These are phyloP conservation scores for Phialocephala subalpina DNA, from an alignment of 2,329 filamentous ascomycete species.

Conservation along the genomic window DNA sequence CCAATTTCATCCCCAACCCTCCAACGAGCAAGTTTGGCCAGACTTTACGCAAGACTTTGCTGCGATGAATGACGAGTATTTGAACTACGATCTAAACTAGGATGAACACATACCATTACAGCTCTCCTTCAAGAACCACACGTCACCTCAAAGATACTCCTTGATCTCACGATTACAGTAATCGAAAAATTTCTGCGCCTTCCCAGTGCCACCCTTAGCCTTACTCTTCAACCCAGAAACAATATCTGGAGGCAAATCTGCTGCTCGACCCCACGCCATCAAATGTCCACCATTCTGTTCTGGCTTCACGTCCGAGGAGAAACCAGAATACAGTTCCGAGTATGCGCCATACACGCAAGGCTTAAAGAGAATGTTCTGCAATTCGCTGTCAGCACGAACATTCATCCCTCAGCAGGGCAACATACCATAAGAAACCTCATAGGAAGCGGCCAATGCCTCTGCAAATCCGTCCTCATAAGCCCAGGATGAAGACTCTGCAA, in stretches of 20 bases:
- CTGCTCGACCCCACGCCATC: conserved; percentile 51
- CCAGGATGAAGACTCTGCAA: conserved; percentile 49
- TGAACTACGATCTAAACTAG: background rate
- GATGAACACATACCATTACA: conserved; percentile 6
- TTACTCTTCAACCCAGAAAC: conserved; percentile 35
- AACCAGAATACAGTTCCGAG: conserved; percentile 47
- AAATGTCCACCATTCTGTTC: conserved; percentile 48
- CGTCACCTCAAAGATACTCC: conserved; percentile 21
- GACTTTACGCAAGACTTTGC: conserved; percentile 20
- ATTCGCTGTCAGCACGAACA: conserved; percentile 4
- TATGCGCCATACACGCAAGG: conserved; percentile 45
- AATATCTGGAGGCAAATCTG: conserved; percentile 31
- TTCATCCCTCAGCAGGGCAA: background rate
- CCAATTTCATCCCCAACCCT: conserved; percentile 24
- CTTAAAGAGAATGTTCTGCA: conserved; percentile 39
- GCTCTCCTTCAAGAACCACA: background rate
- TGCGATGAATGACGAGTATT: conserved; percentile 18
- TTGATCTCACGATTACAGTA: conserved; percentile 46
- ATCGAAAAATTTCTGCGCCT: conserved; percentile 45
- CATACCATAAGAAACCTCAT: conserved; percentile 32
- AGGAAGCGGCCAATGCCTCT: conserved; percentile 38
- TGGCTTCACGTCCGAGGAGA: conserved; percentile 43
- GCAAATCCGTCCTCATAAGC: conserved; percentile 49
- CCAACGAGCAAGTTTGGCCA: conserved; percentile 27
- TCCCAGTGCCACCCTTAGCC: conserved; percentile 41